Evolutionary conservation across 2,329 filamentous ascomycete genomes (phyloP).

Genomic region (Neofusicoccum laricinum): DNA sequence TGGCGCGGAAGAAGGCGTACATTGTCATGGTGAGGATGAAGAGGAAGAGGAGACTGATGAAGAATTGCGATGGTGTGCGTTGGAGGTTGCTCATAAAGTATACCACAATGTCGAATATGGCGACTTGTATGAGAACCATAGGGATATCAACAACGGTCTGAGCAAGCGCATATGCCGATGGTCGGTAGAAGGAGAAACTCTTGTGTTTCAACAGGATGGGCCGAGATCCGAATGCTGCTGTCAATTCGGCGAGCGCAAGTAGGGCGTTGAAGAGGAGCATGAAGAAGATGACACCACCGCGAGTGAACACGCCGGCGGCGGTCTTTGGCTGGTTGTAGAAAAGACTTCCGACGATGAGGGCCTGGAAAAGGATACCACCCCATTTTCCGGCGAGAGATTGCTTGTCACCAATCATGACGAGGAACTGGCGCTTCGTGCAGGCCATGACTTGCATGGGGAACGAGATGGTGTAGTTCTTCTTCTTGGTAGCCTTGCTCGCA

Average conservation of each 20-base stretch:
- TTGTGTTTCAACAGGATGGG: conserved; percentile 70
- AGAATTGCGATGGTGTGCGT: conserved; percentile 59
- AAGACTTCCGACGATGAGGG: conserved; percentile 41
- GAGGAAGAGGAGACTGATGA: conserved; percentile 62
- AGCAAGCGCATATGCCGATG: conserved; percentile 57
- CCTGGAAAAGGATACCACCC: conserved; percentile 43
- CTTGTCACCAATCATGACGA: conserved; percentile 54
- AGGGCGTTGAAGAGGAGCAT: conserved; percentile 62
- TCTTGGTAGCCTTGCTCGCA: conserved; percentile 36
- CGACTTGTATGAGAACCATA: conserved; percentile 56
- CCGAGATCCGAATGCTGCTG: conserved; percentile 58
- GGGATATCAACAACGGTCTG: conserved; percentile 59
- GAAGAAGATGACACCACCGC: conserved; percentile 62
- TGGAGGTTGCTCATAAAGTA: conserved; percentile 61
- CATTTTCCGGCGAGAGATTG: conserved; percentile 52
- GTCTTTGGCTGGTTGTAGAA: conserved; percentile 55
- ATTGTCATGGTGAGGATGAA: conserved; percentile 51
- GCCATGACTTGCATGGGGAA: conserved; percentile 40
- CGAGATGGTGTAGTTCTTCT: conserved; percentile 40
- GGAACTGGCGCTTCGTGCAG: conserved; percentile 41
- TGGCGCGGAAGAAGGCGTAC: conserved; percentile 41
- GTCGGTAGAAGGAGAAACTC: conserved; percentile 66
- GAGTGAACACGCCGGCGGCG: conserved; percentile 55
- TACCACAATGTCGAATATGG: conserved; percentile 59
- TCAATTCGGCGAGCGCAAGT: conserved; percentile 59